Conservation (phyloP, 371 early-diverging fungal species). For the Vairimorpha necatrix region DNA sequence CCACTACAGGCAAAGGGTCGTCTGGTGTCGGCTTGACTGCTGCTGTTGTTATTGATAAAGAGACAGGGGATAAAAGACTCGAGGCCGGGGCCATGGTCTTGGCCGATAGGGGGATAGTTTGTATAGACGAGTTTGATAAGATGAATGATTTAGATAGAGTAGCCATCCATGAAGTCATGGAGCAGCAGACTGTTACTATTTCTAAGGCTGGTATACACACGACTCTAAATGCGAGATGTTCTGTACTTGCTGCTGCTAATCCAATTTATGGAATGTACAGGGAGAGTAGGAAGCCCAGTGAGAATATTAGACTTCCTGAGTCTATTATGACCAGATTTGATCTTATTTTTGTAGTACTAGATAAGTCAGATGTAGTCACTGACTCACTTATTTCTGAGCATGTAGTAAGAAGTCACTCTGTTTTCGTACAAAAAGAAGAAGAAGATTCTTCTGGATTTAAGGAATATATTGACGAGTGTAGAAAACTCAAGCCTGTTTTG, state of each 20-base stretch:
- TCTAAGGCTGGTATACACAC: conserved; percentile 96
- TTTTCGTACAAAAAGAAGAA: conserved; percentile 27
- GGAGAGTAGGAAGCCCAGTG: conserved; percentile 51
- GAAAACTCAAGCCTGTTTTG: conserved; percentile 53
- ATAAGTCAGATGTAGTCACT: conserved; percentile 73
- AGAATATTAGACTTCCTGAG: conserved; percentile 66
- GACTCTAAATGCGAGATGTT: conserved; percentile 91
- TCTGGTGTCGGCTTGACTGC: conserved; percentile 94
- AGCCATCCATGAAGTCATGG: conserved; percentile 99
- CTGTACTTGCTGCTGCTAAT: conserved; percentile 96
- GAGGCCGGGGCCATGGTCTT: conserved; percentile 99
- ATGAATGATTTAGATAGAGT: conserved; percentile 95
- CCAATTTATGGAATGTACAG: conserved; percentile 78
- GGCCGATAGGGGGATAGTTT: conserved; percentile 92
- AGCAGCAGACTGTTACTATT: conserved; percentile 94
- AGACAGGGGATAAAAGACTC: conserved; percentile 75
- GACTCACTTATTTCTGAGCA: conserved; percentile 63
- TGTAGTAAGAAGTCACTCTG: conserved; percentile 60
- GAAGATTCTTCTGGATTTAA: conserved; percentile 34
- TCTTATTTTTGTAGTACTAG: conserved; percentile 86
- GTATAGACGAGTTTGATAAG: conserved; percentile 99
- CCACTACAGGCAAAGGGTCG: conserved; percentile 88
- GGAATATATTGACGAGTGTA: conserved; percentile 49
- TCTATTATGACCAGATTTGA: conserved; percentile 66
- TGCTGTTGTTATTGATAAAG: conserved; percentile 77